These are phyloP conservation scores for Hortaea werneckii DNA, from an alignment of 2,329 filamentous ascomycete genomes.

Conservation along the genomic window DNA sequence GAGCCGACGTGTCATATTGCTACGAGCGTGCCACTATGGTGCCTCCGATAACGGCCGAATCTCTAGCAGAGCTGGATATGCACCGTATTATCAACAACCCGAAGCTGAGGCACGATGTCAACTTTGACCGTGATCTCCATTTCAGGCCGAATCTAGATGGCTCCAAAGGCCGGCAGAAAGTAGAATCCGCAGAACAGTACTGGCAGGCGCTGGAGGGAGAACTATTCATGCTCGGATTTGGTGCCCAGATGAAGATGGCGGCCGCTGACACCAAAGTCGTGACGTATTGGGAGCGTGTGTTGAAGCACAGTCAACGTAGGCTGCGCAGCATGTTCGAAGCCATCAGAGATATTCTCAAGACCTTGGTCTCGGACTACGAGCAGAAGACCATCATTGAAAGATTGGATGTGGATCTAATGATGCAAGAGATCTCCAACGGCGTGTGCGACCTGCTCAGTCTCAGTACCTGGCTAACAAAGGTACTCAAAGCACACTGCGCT, in stretches of 20 bases:
- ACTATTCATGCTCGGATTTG: slow-evolving; percentile 40
- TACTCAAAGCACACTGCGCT: slow-evolving; percentile 89
- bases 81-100: slow-evolving; percentile 69
- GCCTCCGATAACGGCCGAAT: slow-evolving; percentile 77
- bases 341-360: slow-evolving; percentile 79
- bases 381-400: slow-evolving; percentile 71
- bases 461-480: slow-evolving; percentile 68
- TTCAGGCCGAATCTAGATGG: slow-evolving; percentile 87
- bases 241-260: slow-evolving; percentile 30
- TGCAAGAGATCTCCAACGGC: slow-evolving; percentile 84
- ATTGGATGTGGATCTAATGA: slow-evolving; percentile 73
- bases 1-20: slow-evolving; percentile 26
- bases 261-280: slow-evolving; percentile 29
- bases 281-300: slow-evolving; percentile 36
- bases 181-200: slow-evolving; percentile 66
- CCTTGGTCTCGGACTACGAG: slow-evolving; percentile 76
- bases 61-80: slow-evolving; percentile 81
- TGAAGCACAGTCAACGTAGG: slow-evolving; percentile 43
- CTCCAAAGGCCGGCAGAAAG: slow-evolving; percentile 71
- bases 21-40: slow-evolving; percentile 27
- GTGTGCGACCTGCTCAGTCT: slow-evolving; percentile 76
- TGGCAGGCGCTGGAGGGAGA: slow-evolving; percentile 60
- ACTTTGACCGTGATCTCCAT: slow-evolving; percentile 86
- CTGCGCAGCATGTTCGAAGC: slow-evolving; percentile 70
- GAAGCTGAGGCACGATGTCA: slow-evolving; percentile 85